Base-by-base conservation (phyloP, 257 asterid species). In the Penstemon newberryi region DNA sequence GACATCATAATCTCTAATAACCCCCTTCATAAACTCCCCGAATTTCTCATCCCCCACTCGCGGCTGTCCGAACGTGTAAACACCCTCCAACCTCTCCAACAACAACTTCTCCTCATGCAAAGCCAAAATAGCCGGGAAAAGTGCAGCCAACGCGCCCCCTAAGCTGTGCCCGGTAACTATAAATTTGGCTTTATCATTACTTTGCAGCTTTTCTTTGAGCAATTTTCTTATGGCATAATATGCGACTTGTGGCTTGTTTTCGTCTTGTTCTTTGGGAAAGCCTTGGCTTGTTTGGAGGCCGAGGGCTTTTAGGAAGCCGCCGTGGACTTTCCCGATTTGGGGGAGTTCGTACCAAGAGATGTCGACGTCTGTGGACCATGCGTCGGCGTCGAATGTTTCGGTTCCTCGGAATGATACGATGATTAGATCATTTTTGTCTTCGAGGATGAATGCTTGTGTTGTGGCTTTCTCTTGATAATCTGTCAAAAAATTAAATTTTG, bases 61-160 rank as follows among this genome's bases (percentile, higher is more conserved):
- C 1, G 91, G 91, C 10, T 85, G 91, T 0, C 88, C 88, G 12
- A 73, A 82, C 6, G 88, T 85, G 77, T 85, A 85, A 1, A 85
- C 65, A 3, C 84, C 88, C 1, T 78, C 82, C 10, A 82, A 54
- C 15, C 83, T 72, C 6, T 76, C 73, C 6, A 85, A 76, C 86
- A 85, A 19, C 77, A 56, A 71, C 0, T 79, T 7, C 44, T 85
- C 90, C 3, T 53, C 77, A 12, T 85, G 84, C 12, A 78, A 7
- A 0, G 72, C 73, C 11, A 85, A 63, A 4, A 80, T 38, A 0
- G 84, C 77, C 5, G 86, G 83, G 15, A 85, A 82, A 3, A 85
- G 7, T 3, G 53, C 78, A 0, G 90, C 87, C 66, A 85, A 44
- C 0, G 88, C 84, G 38, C 88, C 90, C 7, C 90, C 90, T 37